These are phyloP conservation scores for Rhododendron vialii DNA, from an alignment of 148 eudicot species.

Conservation along the genomic window DNA sequence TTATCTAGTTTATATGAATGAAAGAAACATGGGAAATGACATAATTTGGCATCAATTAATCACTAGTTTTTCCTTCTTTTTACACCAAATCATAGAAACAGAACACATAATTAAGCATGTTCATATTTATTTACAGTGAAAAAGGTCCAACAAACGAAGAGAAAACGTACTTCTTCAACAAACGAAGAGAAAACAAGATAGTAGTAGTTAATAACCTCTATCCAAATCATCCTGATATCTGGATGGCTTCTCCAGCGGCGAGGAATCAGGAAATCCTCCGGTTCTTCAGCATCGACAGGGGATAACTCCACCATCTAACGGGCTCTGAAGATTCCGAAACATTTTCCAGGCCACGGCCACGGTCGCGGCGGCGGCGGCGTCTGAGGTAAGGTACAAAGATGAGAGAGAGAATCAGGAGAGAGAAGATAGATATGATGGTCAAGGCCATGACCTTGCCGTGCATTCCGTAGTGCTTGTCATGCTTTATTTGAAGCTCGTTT, in stretches of 20 bases:
- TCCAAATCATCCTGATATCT: neutral
- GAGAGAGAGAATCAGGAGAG: slow-evolving; percentile 2
- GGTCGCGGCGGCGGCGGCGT: neutral
- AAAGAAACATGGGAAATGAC: neutral
- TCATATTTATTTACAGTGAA: neutral
- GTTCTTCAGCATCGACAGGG: neutral
- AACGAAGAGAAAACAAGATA: neutral
- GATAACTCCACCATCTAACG: neutral
- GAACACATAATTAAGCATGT: neutral
- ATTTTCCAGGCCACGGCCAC: too few species aligned
- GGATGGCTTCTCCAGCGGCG: neutral
- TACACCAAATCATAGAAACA: neutral
- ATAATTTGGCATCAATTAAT: neutral
- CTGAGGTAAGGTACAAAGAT: neutral
- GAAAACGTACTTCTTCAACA: neutral
- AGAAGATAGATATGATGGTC: slow-evolving; percentile 2
- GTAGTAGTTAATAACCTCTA: neutral
- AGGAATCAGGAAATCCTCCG: neutral
- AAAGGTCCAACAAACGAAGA: neutral
- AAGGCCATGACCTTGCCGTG: slow-evolving; percentile 10
- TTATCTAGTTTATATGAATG: too few species aligned
- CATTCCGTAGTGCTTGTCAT: neutral
- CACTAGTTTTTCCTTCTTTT: neutral
- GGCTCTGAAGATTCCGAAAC: neutral
- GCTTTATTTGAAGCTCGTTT: neutral